Percentiles rank a stretch among this genome's conserved stretches.
Conservation (phyloP, 805 yeast species). For the Pichia eremophila region DNA sequence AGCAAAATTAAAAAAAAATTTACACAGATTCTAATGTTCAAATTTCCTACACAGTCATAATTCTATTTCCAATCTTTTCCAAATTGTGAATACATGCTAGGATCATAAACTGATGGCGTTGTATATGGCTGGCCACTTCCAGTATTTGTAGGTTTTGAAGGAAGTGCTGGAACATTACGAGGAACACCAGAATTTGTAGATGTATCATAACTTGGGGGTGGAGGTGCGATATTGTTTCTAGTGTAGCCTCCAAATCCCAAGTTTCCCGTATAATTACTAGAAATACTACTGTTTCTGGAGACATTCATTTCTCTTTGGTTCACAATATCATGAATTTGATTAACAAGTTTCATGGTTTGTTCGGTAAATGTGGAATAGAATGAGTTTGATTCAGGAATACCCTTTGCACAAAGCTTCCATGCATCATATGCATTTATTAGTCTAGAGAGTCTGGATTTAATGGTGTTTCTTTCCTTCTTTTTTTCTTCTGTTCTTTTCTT, state of each 20-base stretch:
- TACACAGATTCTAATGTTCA: too few species aligned
- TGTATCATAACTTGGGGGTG: slow-evolving; percentile 3
- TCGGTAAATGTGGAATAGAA: slow-evolving; percentile 40
- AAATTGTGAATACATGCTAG: slow-evolving; percentile 34
- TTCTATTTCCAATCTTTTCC: slow-evolving; percentile 12
- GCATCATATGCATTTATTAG: slow-evolving; percentile 41
- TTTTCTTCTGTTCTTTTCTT: slow-evolving; percentile 35
- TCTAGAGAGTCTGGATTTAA: slow-evolving; percentile 29
- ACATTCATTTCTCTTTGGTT: slow-evolving; percentile 18
- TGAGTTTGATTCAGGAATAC: slow-evolving; percentile 48
- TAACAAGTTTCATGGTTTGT: slow-evolving; percentile 29
- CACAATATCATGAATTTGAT: slow-evolving; percentile 21
- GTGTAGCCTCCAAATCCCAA: slow-evolving; percentile 7
- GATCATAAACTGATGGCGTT: slow-evolving; percentile 43
- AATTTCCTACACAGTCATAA: too few species aligned
- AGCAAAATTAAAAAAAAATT: too few species aligned
- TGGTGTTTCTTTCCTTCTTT: slow-evolving; percentile 30
- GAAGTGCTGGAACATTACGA: slow-evolving; percentile 18
- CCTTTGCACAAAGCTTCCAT: slow-evolving; percentile 52
- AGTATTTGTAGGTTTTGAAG: slow-evolving; percentile 20
- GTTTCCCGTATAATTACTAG: not conserved
- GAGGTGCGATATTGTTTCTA: not conserved
- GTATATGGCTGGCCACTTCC: slow-evolving; percentile 31
- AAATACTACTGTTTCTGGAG: not conserved
- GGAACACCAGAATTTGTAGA: not conserved